These are phyloP conservation scores for Phytopythium cucurbitacearum DNA, from an alignment of 352 stramenopile species.

Conservation along the genomic window DNA sequence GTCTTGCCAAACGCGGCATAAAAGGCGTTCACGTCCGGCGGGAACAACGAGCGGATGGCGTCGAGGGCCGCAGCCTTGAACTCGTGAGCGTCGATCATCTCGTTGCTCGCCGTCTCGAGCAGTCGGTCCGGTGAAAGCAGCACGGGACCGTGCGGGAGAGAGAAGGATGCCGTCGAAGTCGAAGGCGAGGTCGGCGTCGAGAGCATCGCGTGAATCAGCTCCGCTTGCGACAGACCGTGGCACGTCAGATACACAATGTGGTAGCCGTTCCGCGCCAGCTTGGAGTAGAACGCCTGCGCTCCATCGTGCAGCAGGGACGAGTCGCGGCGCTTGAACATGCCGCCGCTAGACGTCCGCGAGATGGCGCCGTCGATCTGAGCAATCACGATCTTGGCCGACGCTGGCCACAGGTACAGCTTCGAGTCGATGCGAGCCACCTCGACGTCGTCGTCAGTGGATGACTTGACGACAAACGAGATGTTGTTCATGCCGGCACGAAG, in stretches of 20 bases:
- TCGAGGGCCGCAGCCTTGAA: constrained; percentile 71
- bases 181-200: constrained; percentile 10
- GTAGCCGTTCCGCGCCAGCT: constrained; percentile 67
- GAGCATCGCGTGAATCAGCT: constrained; percentile 42
- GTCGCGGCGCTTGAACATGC: constrained; percentile 45
- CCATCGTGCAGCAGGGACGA: constrained; percentile 43
- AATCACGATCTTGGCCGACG: constrained; percentile 73
- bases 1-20: constrained; percentile 79
- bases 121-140: constrained; percentile 61
- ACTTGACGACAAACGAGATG: constrained; percentile 57
- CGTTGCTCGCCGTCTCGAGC: constrained; percentile 33
- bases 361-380: constrained; percentile 82
- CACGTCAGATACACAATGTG: constrained; percentile 78
- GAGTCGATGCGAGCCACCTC: constrained; percentile 36
- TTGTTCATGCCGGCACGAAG: constrained; percentile 62
- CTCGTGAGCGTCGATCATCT: constrained; percentile 40
- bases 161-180: constrained; percentile 9
- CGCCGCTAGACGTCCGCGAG: constrained; percentile 32
- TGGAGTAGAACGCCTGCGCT: constrained; percentile 71
- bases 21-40: constrained; percentile 74
- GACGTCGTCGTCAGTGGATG: constrained; percentile 5
- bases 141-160: constrained; percentile 68
- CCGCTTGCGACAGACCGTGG: constrained; percentile 50
- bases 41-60: constrained; percentile 63
- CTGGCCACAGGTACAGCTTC: constrained; percentile 70